Conservation (phyloP, 2,329 filamentous ascomycete species). For the Fusarium nygamai region DNA sequence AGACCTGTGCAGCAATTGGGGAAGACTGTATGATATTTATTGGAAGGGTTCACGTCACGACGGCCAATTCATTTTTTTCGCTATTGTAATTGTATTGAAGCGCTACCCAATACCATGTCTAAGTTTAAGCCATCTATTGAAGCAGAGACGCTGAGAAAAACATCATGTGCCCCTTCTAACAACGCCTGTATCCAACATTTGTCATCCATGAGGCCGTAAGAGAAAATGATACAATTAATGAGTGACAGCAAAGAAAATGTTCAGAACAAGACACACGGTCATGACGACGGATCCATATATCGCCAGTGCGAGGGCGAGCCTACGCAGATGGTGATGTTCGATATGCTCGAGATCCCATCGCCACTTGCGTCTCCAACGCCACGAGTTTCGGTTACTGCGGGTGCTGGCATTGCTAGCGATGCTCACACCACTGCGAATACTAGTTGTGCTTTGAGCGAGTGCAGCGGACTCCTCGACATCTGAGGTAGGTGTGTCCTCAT, state of each 20-base stretch:
- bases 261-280: slow-evolving; percentile 86
- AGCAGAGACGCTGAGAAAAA: slow-evolving; percentile 33
- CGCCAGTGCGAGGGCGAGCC: slow-evolving; percentile 77
- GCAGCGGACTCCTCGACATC: slow-evolving; percentile 61
- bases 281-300: slow-evolving; percentile 90
- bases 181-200: slow-evolving; percentile 34
- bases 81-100: slow-evolving; percentile 36
- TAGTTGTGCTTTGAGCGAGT: slow-evolving; percentile 57
- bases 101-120: slow-evolving; percentile 36
- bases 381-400: slow-evolving; percentile 40
- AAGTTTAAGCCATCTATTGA: slow-evolving; percentile 33
- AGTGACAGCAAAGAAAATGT: slow-evolving; percentile 81
- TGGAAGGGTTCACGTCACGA: neutral
- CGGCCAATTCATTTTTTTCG: slow-evolving; percentile 14
- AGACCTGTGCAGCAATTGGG: neutral
- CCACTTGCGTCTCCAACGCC: slow-evolving; percentile 66
- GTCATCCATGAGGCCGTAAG: slow-evolving; percentile 34
- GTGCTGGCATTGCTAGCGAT: slow-evolving; percentile 46
- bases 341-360: slow-evolving; percentile 71
- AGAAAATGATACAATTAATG: slow-evolving; percentile 34
- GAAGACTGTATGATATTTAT: slow-evolving; percentile 29
- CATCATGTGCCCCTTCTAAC: slow-evolving; percentile 35
- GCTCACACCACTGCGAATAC: slow-evolving; percentile 55
- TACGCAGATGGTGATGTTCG: slow-evolving; percentile 73
- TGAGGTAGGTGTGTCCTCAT: slow-evolving; percentile 60